Evolutionary conservation across 2,329 filamentous ascomycete species (phyloP), one percentile per base, ranked within the genome.

Genomic region (Hawksworthiomyces lignivorus): DNA sequence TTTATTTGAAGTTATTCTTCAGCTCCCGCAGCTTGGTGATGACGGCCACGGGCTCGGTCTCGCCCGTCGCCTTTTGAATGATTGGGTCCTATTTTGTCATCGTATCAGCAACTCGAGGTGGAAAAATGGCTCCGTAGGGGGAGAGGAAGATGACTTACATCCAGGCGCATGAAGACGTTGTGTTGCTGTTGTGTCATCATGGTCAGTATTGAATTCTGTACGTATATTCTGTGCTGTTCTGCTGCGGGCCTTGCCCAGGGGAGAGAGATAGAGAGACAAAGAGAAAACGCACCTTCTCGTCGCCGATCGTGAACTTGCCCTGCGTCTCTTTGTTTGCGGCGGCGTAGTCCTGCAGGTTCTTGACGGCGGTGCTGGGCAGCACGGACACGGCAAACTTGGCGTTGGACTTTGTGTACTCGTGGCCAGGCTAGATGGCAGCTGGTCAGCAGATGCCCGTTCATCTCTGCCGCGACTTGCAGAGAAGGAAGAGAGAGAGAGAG

Each of bases 341-440:
- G 2, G 87, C 84, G 60, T 87, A 96, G 0, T 73, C 70, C 51
- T 85, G 70, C 24, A 98, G 71, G 53, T 81, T 84, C 69, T 84
- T 80, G 48, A 96, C 78, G 1, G 85, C 72, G 36, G 85, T 80
- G 31, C 76, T 84, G 55, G 86, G 79, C 43, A 83, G 68, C 14
- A 97, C 83, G 3, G 82, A 83, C 45, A 84, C 66, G 36, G 79
- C 82, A 58, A 98, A 98, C 60, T 87, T 87, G 55, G 92, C 87
- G 57, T 98, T 98, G 39, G 83, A 76, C 64, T 92, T 95, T n/a
- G 92, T 98, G 67, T 98, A 98, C 62, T 97, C 92, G 56, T 98
- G 92, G 4, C 92, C 92, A 15, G 90, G 89, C 82, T 90, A 48
- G 18, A 4, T 4, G 29, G 24, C 17, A n/a, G 36, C 35, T n/a